These are phyloP conservation scores for Emericellopsis terricola DNA, from an alignment of 495 filamentous ascomycete species.

Conservation along the genomic window DNA sequence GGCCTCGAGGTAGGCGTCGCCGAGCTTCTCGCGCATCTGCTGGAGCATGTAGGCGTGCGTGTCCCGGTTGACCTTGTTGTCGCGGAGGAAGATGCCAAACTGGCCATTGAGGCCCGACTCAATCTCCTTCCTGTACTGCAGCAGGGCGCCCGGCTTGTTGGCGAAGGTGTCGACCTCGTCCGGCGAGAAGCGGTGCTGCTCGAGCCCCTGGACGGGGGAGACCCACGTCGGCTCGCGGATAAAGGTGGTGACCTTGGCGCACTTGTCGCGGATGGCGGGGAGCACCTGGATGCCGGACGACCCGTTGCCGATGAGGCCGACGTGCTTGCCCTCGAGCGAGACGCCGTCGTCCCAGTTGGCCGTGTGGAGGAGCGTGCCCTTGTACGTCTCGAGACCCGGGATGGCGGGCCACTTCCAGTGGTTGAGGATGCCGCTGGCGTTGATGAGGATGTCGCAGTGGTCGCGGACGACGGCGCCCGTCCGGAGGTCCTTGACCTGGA, in stretches of 20 bases:
- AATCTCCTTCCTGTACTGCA: conserved; percentile 17
- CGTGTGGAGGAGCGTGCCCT: conserved; percentile 37
- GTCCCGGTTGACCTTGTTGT: conserved; percentile 16
- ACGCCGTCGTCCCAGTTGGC: conserved; percentile 39
- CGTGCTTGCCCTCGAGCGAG: conserved; percentile 34
- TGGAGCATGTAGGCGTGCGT: conserved; percentile 9
- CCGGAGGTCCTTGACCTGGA: conserved; percentile 28
- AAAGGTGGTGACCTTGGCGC: conserved; percentile 25
- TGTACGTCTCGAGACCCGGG: conserved; percentile 24
- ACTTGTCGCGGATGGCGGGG: conserved; percentile 31
- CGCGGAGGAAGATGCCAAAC: conserved; percentile 26
- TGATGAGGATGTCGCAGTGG: conserved; percentile 35
- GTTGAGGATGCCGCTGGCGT: conserved; percentile 41
- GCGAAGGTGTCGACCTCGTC: conserved; percentile 28
- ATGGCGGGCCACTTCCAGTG: conserved; percentile 46
- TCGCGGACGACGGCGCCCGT: conserved; percentile 25
- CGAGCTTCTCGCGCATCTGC: conserved; percentile 25
- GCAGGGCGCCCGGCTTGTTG: conserved; percentile 17
- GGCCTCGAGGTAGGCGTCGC: conserved; percentile 12
- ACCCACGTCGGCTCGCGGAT: conserved; percentile 52
- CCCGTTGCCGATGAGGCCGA: conserved; percentile 41
- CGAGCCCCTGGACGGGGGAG: conserved; percentile 22
- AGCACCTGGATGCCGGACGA: conserved; percentile 42
- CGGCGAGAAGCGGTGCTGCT: conserved; percentile 20
- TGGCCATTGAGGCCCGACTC: conserved; percentile 25